Evolutionary conservation across 2,329 filamentous ascomycete genomes (phyloP).

Genomic region (Ceratocystis eucalypticola): DNA sequence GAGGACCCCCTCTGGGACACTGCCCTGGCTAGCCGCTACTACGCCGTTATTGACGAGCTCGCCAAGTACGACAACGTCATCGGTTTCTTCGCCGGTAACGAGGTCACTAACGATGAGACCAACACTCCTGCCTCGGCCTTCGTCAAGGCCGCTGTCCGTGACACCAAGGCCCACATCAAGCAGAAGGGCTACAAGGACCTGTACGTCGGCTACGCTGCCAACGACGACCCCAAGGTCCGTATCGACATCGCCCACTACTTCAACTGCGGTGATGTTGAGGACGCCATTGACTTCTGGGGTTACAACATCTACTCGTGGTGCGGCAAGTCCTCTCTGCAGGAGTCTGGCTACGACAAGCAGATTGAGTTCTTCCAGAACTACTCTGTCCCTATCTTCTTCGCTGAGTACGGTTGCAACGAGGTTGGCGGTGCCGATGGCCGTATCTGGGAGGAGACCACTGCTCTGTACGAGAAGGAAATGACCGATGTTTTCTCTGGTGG

Average conservation of each 20-base stretch:
- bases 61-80: constrained; percentile 78
- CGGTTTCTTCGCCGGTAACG: constrained; percentile 97
- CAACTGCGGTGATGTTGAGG: constrained; percentile 61
- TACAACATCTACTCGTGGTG: constrained; percentile 99
- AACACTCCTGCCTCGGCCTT: constrained; percentile 86
- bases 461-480: constrained; percentile 73
- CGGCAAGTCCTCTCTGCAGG: constrained; percentile 61
- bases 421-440: constrained; percentile 47
- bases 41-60: constrained; percentile 66
- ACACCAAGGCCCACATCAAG: constrained; percentile 91
- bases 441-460: constrained; percentile 70
- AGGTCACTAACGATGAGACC: constrained; percentile 78
- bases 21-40: constrained; percentile 68
- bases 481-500: constrained; percentile 79
- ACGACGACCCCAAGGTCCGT: constrained; percentile 78
- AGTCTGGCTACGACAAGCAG: constrained; percentile 70
- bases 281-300: constrained; percentile 88
- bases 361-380: constrained; percentile 79
- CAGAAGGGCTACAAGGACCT: constrained; percentile 59
- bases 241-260: constrained; percentile 79
- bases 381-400: constrained; percentile 93
- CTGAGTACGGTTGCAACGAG: constrained; percentile 93
- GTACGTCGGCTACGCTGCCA: constrained; percentile 90
- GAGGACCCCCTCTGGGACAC: constrained; percentile 66
- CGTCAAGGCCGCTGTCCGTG: constrained; percentile 94